Evolutionary conservation across 2,329 filamentous ascomycete species (phyloP), one percentile per base, ranked within the genome.

Genomic region (Aspergillus sp.): DNA sequence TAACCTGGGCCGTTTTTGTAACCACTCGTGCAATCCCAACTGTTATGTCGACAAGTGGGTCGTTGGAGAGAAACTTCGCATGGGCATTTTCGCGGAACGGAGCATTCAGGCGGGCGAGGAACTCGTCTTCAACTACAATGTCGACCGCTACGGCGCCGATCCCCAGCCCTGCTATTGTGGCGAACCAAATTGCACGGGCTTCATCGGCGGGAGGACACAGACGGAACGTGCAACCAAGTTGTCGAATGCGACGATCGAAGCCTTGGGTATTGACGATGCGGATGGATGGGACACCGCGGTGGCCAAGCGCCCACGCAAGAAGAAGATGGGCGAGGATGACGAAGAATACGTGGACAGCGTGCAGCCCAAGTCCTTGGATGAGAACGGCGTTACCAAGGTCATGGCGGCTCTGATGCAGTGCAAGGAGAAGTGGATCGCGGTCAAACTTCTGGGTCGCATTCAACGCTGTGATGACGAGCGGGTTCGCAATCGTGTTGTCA

Each of bases 41-140:
- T 98, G 93, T 78, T 98, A 96, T 77, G 94, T 99, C 64, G 95
- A 99, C 83, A 99, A 99, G 80, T 99, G 95, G 95, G 93, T 98
- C 60, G 92, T 99, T 36, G 93, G 92, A 18, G 91, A 96, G 70
- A 98, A 97, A 80, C 82, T 98, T 73, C 93, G 95, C 69, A 99
- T 99, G 95, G 95, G 95, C 69, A 98, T 99, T 68, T 99, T 99
- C 80, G 91, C 93, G 68, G 86, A 91, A 78, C 91, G 93, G 65
- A 83, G 85, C 70, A 89, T 99, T 73, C 87, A 88, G 72, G 88
- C 90, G 18, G 95, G 95, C 57, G 95, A 99, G 76, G 95, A 99
- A 76, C 82, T 99, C 58, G 93, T 96, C 22, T 99, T 99, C 82
- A 97, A 99, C 81, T 99, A 99, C 85, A 99, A 99, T 70, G 95